Conservation (phyloP, 306 rosid genomes). For the Herpetospermum pedunculosum region DNA sequence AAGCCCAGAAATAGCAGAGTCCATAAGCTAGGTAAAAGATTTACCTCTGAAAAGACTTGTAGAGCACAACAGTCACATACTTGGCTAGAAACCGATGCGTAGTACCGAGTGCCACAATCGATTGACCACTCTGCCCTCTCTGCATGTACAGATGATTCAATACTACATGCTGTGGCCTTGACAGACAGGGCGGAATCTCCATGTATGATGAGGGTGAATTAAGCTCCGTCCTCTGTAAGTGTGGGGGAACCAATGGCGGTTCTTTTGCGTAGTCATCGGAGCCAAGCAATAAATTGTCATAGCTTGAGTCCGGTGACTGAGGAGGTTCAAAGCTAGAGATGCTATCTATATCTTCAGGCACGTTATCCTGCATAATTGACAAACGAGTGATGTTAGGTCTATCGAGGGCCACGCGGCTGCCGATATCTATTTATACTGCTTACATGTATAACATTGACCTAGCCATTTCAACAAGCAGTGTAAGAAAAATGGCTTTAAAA, state of each 20-base stretch:
- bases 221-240: conserved; percentile 78
- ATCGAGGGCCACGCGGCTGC: not conserved
- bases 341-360: conserved; percentile 91
- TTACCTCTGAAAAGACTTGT: conserved; percentile 82
- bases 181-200: conserved; percentile 58
- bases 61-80: conserved; percentile 89
- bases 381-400: not conserved
- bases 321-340: conserved; percentile 85
- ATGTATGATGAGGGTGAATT: conserved; percentile 57
- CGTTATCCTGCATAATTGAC: conserved; percentile 47
- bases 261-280: conserved; percentile 86
- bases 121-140: conserved; percentile 62
- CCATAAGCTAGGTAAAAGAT: not conserved
- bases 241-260: conserved; percentile 87
- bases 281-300: conserved; percentile 50
- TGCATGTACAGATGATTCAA: conserved; percentile 95
- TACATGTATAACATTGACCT: not conserved
- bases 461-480: not conserved
- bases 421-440: not conserved
- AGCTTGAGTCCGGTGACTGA: conserved; percentile 81
- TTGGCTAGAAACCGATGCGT: conserved; percentile 75
- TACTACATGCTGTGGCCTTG: conserved; percentile 86
- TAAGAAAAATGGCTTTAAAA: not conserved
- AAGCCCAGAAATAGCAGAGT: not conserved
- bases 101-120: conserved; percentile 80